phyloP scores from a whole-genome alignment of 306 rosid species.

The Acacia melanoxylon region DNA sequence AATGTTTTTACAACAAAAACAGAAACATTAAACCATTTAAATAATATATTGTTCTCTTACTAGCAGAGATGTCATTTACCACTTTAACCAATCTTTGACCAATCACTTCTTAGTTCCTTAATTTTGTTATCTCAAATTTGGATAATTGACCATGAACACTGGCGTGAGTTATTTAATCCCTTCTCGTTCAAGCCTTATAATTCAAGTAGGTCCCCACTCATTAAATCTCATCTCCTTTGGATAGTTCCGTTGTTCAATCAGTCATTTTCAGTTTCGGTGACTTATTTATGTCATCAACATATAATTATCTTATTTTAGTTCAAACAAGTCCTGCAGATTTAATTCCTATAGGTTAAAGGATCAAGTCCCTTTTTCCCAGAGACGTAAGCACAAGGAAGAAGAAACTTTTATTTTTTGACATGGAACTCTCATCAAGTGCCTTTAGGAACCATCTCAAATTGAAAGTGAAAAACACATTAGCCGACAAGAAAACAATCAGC shows the following conservation, averaged over 20 bases:
- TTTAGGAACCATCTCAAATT: too few relatives aligned
- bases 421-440: background rate
- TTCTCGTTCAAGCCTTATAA: background rate
- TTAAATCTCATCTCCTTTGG: slow-evolving; percentile 24
- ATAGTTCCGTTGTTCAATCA: slow-evolving; percentile 27
- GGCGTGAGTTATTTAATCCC: background rate
- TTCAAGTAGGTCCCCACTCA: slow-evolving; percentile 21
- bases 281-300: slow-evolving; percentile 3
- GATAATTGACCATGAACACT: background rate
- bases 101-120: background rate
- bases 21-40: too few relatives aligned
- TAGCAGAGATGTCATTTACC: too few relatives aligned
- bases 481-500: background rate
- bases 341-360: background rate
- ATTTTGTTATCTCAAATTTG: background rate
- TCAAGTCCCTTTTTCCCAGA: background rate
- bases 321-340: background rate
- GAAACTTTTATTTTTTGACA: background rate
- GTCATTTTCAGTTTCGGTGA: slow-evolving; percentile 17
- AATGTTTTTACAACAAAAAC: too few relatives aligned
- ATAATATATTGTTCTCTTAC: too few relatives aligned
- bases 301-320: background rate
- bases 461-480: background rate
- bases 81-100: too few relatives aligned
- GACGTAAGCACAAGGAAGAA: slow-evolving; percentile 12